A percentile compares a stretch with the other conserved stretches of the same genome.
Evolutionary conservation across 306 rosid species (phyloP).

Genomic region (Pachyrhizus erosus): DNA sequence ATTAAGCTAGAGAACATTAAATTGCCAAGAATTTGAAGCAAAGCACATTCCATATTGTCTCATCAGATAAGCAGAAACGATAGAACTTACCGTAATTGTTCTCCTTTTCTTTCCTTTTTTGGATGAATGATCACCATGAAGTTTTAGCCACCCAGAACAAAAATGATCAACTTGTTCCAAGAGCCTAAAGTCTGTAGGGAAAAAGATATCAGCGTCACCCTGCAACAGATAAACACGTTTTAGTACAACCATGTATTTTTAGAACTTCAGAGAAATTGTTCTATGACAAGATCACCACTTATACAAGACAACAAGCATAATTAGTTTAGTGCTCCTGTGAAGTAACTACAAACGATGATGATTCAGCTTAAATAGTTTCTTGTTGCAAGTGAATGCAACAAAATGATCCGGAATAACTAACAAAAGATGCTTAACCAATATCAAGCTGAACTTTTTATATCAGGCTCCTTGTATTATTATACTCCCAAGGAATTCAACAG

Average conservation of each 20-base stretch:
- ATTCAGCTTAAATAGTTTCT: slow-evolving; percentile 8
- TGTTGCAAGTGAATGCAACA: slow-evolving; percentile 18
- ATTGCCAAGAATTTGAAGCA: slow-evolving; percentile 6
- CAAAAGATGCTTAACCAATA: not conserved
- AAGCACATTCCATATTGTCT: not conserved
- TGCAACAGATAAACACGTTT: slow-evolving; percentile 47
- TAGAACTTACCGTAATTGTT: slow-evolving; percentile 72
- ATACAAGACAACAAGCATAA: slow-evolving; percentile 2
- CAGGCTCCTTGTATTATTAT: slow-evolving; percentile 2
- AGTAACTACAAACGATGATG: not conserved
- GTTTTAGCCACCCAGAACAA: slow-evolving; percentile 86
- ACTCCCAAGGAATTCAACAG: not conserved
- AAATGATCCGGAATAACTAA: not conserved
- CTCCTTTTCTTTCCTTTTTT: slow-evolving; percentile 89
- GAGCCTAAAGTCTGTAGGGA: slow-evolving; percentile 92
- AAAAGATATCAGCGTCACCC: slow-evolving; percentile 98
- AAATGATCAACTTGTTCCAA: slow-evolving; percentile 89
- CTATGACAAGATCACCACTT: slow-evolving; percentile 2
- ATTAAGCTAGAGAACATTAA: slow-evolving; percentile 20
- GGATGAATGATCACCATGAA: slow-evolving; percentile 51
- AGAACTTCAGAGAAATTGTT: slow-evolving; percentile 17
- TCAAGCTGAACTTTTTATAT: not conserved
- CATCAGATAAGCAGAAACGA: slow-evolving; percentile 13
- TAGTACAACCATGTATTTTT: not conserved
- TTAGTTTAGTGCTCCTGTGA: not conserved